Evolutionary conservation across 345 rosid genomes (phyloP), one percentile per base, ranked within the genome.

Genomic region (Gossypium longicalyx): DNA sequence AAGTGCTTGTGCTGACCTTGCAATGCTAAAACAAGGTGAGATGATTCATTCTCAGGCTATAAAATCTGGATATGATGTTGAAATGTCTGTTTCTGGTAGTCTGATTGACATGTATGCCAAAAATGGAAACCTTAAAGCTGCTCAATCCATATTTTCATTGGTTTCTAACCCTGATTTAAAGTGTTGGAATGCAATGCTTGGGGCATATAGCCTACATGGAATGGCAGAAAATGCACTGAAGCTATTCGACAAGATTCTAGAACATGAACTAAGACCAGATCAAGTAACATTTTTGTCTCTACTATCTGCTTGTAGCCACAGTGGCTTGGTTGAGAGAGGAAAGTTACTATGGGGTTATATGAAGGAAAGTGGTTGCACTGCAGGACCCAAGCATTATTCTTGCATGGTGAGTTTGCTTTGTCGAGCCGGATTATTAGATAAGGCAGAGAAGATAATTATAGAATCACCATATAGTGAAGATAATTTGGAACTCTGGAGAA

Each of bases 141-240:
- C 97, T 68, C 79, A 78, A 70, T 81, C 84, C 45, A 71, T 91
- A 74, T 92, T 91, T 78, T 80, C 79, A 59, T 60, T 61, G 51
- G 80, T 84, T 64, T 59, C 62, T 0, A 48, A 84, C 74, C 97
- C 93, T 6, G 98, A 94, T 81, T 85, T 92, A 59, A 94, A 84
- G 83, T 89, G 98, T 76, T 94, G 92, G 93, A 94, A 92, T 83
- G 86, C 95, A 1, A 83, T 94, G 93, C 84, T 92, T 4, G 85
- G 91, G 52, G 97, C 88, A 34, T 92, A 85, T 81, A 83, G 97
- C 76, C 86, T 89, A 62, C 89, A 89, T 52, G 97, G 97, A 76
- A 82, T 85, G 92, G 82, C 84, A 41, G 92, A 87, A 60, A 83
- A 83, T 71, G 95, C 93, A 1, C 70, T 85, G 57, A 72, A 63